Conservation (phyloP, 2,329 filamentous ascomycete species). For the Claviceps fusiformis region DNA sequence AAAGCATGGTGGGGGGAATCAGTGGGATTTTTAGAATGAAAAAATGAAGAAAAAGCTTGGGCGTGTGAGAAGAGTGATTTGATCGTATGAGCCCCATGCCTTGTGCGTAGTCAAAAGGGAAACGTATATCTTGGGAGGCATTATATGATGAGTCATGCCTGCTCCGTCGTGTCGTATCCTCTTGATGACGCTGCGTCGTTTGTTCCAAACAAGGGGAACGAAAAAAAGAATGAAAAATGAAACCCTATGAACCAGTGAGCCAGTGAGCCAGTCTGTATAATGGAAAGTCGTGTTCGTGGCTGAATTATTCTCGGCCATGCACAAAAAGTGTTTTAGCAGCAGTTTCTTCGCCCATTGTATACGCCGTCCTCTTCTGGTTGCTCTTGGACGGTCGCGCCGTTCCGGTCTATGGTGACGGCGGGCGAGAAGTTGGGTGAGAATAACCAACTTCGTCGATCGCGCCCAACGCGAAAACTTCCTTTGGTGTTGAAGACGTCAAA, state of each 20-base stretch:
- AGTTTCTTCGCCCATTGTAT: conserved; percentile 14
- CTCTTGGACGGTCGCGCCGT: conserved; percentile 17
- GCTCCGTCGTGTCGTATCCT: not conserved
- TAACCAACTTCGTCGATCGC: conserved; percentile 45
- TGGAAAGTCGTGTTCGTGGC: too few species aligned
- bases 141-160: not conserved
- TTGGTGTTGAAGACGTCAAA: conserved; percentile 36
- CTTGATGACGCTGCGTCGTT: too few species aligned
- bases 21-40: too few species aligned
- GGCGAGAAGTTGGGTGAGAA: conserved; percentile 42
- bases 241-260: too few species aligned
- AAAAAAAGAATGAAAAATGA: not conserved
- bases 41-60: too few species aligned
- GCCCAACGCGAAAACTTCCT: conserved; percentile 41
- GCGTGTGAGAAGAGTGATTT: too few species aligned
- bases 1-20: too few species aligned
- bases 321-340: too few species aligned
- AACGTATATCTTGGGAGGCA: not conserved
- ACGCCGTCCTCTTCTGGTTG: conserved; percentile 9
- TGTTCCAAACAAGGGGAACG: not conserved
- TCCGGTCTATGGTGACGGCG: conserved; percentile 33
- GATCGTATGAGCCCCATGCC: too few species aligned
- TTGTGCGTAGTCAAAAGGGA: not conserved
- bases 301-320: too few species aligned
- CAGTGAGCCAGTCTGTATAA: not conserved